phyloP scores from a whole-genome alignment of 2,329 filamentous ascomycete genomes.

The Ustulina deusta region DNA sequence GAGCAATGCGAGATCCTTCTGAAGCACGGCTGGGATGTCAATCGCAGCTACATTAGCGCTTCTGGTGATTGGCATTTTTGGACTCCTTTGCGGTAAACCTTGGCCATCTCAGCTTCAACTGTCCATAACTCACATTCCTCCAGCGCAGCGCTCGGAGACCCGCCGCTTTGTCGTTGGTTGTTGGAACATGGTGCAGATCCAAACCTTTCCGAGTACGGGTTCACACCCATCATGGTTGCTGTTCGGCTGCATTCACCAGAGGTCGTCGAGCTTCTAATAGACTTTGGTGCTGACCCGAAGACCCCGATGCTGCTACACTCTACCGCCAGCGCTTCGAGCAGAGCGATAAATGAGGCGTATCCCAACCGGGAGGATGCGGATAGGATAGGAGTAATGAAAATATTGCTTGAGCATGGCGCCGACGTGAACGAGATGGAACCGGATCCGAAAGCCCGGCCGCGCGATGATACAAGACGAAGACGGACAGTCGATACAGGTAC shows the following conservation, averaged over 20 bases:
- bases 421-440: slow-evolving; percentile 46
- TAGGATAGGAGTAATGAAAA: slow-evolving; percentile 40
- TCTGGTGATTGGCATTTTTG: slow-evolving; percentile 43
- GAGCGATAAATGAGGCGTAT: slow-evolving; percentile 35
- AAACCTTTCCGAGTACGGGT: slow-evolving; percentile 42
- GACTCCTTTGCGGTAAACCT: slow-evolving; percentile 42
- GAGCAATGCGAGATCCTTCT: slow-evolving; percentile 42
- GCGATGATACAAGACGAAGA: slow-evolving; percentile 41
- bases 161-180: slow-evolving; percentile 41
- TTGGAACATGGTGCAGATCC: slow-evolving; percentile 43
- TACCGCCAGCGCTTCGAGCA: slow-evolving; percentile 41
- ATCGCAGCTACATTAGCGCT: slow-evolving; percentile 44
- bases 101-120: slow-evolving; percentile 2
- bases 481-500: slow-evolving; percentile 43
- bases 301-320: slow-evolving; percentile 43
- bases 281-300: slow-evolving; percentile 41
- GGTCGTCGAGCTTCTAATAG: slow-evolving; percentile 41
- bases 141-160: slow-evolving; percentile 41
- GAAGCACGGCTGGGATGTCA: slow-evolving; percentile 42
- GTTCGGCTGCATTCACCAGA: slow-evolving; percentile 42
- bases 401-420: slow-evolving; percentile 41
- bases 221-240: slow-evolving; percentile 45
- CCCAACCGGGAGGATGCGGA: slow-evolving; percentile 41
- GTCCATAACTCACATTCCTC: slow-evolving; percentile 27
- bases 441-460: slow-evolving; percentile 42